These are phyloP conservation scores for Salicornia ramosissima DNA, from an alignment of 148 eudicot species.

Conservation along the genomic window DNA sequence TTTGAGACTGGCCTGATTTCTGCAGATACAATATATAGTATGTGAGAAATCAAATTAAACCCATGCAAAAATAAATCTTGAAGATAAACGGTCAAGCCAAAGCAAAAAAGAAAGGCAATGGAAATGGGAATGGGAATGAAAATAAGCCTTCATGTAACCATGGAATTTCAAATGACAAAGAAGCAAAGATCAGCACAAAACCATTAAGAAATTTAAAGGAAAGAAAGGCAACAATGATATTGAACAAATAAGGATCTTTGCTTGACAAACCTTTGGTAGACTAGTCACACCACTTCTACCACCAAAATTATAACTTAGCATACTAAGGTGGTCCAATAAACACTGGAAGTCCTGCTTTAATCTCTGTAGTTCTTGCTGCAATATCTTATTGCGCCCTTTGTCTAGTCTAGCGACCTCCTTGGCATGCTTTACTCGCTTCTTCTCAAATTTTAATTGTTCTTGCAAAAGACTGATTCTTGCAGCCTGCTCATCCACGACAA, in stretches of 20 bases:
- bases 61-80: neutral
- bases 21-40: constrained; percentile 24
- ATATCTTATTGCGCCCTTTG: constrained; percentile 39
- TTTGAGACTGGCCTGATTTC: constrained; percentile 31
- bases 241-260: neutral
- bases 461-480: constrained; percentile 45
- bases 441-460: constrained; percentile 67
- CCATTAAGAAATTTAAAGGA: neutral
- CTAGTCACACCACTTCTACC: constrained; percentile 37
- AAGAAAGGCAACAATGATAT: neutral
- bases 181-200: neutral
- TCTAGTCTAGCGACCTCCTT: constrained; percentile 65
- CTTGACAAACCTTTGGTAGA: constrained; percentile 45
- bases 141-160: neutral
- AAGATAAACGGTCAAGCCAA: neutral
- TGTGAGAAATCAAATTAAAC: too few species aligned
- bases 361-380: constrained; percentile 44
- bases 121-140: neutral
- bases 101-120: neutral
- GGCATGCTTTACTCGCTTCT: constrained; percentile 66
- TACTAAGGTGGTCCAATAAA: constrained; percentile 43
- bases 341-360: constrained; percentile 44
- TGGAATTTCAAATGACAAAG: neutral
- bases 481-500: constrained; percentile 21
- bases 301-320: constrained; percentile 36